These are phyloP conservation scores for Podospora pseudopauciseta DNA, from an alignment of 495 filamentous ascomycete species.

Conservation along the genomic window DNA sequence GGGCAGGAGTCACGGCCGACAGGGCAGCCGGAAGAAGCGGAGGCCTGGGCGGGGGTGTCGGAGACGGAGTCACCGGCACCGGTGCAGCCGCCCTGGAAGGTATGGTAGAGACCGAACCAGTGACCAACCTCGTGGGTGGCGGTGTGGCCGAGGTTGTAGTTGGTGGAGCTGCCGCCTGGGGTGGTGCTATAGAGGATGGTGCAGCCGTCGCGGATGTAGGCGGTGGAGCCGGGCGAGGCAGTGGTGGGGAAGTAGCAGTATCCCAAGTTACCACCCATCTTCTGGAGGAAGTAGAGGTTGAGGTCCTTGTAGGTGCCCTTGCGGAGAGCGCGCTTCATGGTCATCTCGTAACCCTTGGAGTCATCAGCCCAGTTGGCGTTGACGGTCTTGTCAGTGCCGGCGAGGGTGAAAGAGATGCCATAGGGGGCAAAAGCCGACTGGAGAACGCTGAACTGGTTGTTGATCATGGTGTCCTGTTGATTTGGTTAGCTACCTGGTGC, in stretches of 20 bases:
- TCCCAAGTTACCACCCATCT: constrained; percentile 50
- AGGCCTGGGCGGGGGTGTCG: constrained; percentile 56
- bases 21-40: constrained; percentile 57
- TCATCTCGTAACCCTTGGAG: constrained; percentile 40
- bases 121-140: constrained; percentile 64
- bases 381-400: constrained; percentile 51
- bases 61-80: constrained; percentile 53
- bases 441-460: constrained; percentile 44
- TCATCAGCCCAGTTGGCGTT: constrained; percentile 56
- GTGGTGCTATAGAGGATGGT: constrained; percentile 52
- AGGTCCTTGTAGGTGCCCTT: constrained; percentile 57
- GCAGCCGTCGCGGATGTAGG: constrained; percentile 57
- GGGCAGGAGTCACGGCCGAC: constrained; percentile 52
- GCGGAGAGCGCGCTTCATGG: constrained; percentile 58
- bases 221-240: constrained; percentile 30
- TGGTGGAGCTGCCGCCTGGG: constrained; percentile 48
- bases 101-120: constrained; percentile 63
- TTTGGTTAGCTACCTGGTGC: not conserved
- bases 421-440: constrained; percentile 51
- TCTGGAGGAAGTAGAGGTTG: constrained; percentile 62
- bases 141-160: constrained; percentile 59
- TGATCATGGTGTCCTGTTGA: constrained; percentile 33
- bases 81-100: constrained; percentile 60
- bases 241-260: constrained; percentile 53
- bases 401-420: constrained; percentile 52